These are phyloP conservation scores for Boletus sp. DNA, from an alignment of 768 basidiomycete species.

Conservation along the genomic window DNA sequence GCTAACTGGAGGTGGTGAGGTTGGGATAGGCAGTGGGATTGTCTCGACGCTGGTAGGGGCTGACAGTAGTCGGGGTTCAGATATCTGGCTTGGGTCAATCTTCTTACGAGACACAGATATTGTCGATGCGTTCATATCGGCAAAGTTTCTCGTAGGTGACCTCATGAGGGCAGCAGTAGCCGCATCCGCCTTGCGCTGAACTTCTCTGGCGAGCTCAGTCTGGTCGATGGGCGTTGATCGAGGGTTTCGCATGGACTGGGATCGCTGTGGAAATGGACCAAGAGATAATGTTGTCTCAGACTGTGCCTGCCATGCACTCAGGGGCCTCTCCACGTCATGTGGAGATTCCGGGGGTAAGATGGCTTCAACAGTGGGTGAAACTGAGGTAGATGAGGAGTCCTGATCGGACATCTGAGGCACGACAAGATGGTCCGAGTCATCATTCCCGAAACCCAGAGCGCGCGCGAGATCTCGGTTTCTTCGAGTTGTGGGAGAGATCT, in stretches of 20 bases:
- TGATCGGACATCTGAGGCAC: conserved; percentile 21
- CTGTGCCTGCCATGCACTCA: conserved; percentile 1
- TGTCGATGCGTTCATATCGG: conserved; percentile 39
- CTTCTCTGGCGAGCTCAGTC: conserved; percentile 57
- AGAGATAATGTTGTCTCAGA: conserved; percentile 13
- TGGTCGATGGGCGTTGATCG: conserved; percentile 43
- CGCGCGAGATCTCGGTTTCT: conserved; percentile 74
- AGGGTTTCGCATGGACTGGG: conserved; percentile 39
- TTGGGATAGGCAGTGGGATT: conserved; percentile 47
- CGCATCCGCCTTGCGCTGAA: conserved; percentile 65
- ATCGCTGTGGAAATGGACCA: conserved; percentile 23
- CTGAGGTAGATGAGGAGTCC: conserved; percentile 29
- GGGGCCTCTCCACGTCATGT: conserved; percentile 15
- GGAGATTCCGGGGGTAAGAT: conserved; percentile 26
- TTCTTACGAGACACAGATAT: conserved; percentile 49
- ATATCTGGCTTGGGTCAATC: conserved; percentile 62
- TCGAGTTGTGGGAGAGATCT: conserved; percentile 51
- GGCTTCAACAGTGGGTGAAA: conserved; percentile 35
- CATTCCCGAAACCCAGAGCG: conserved; percentile 60
- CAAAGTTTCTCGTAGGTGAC: conserved; percentile 40
- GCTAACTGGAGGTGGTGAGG: conserved; percentile 34
- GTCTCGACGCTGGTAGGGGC: conserved; percentile 67
- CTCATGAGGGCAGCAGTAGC: conserved; percentile 61
- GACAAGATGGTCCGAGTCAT: conserved; percentile 31
- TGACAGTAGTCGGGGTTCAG: conserved; percentile 61